Base-by-base conservation (phyloP, 169 alveolate species). In the Eimeria acervulina region DNA sequence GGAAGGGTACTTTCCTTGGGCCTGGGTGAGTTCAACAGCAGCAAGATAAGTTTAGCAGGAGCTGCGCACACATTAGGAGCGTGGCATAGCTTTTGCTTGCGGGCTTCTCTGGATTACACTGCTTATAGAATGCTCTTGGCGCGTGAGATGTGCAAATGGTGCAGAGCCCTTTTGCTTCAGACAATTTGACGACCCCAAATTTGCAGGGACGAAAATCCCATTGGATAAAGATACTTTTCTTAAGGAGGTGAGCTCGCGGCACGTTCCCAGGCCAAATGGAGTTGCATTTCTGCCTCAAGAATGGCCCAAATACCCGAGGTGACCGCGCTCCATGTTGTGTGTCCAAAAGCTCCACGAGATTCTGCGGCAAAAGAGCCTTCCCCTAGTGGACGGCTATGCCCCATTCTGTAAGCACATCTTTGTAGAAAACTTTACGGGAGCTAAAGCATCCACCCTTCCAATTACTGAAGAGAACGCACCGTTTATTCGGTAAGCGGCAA, bases 361-460 rank as follows among this genome's bases (percentile, higher is more conserved):
- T 23, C 76, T 97, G 31, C 88, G 95, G 26, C 63, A 95, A 26
- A 95, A 96, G 21, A 89, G 95, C 55, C 96, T 95, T 26, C 90
- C 95, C 26, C 96, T 98, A 19, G 94, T 95, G 70, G 98, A 98
- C 93, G 99, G 99, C 15, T 99, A 99, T 98, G 99, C 99, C 61
- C 99, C 99, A 2, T 99, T 99, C 96, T 99, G 99, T 97, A 99
- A 99, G 90, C 99, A 99, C 96, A 81, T 99, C 44, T 99, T 99
- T 97, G 96, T 99, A 31, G 98, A 97, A 76, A 99, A 99, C 98
- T 99, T 99, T 96, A 99, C 99, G 0, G 98, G 98, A 55, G 99
- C 99, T 21, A 94, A 96, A 31, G 96, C 98, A 42, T 98, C 98
- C 52, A 95, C 98, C 23, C 87, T 99, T 1, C 98, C 97, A 90